Evolutionary conservation across 176 grass and related monocot genomes (phyloP).

Genomic region (Aechmea fasciata): DNA sequence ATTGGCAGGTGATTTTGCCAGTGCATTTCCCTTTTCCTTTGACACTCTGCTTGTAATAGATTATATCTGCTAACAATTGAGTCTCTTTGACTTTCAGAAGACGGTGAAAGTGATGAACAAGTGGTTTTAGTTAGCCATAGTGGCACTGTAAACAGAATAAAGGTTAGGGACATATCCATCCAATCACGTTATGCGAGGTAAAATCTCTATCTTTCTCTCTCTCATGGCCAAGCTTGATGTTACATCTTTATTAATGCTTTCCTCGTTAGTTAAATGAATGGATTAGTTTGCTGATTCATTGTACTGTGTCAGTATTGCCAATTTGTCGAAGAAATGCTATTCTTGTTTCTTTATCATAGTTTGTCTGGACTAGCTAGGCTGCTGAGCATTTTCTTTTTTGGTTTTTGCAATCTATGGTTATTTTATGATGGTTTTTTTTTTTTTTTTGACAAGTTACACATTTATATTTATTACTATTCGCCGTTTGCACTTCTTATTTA

Average conservation of each 20-base stretch:
- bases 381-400: not conserved
- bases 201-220: not conserved
- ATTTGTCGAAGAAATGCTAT: not conserved
- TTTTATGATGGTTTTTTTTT: too few relatives aligned
- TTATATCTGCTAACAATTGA: not conserved
- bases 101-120: constrained; percentile 71
- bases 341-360: not conserved
- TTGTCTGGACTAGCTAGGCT: not conserved
- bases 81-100: constrained; percentile 41
- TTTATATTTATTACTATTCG: constrained; percentile 2
- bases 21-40: not conserved
- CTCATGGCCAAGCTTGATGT: not conserved
- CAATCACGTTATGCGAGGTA: constrained; percentile 50
- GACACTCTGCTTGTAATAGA: not conserved
- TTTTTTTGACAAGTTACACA: not conserved
- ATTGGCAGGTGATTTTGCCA: constrained; percentile 45
- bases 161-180: constrained; percentile 79
- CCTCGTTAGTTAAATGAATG: too few relatives aligned
- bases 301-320: too few relatives aligned
- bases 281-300: too few relatives aligned
- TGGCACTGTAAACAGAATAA: constrained; percentile 82
- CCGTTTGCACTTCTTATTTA: constrained; percentile 2
- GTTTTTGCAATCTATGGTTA: not conserved
- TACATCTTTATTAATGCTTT: not conserved
- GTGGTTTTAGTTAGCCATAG: constrained; percentile 94